Evolutionary conservation across 2,329 filamentous ascomycete species (phyloP), one percentile per base, ranked within the genome.

Genomic region (Fusarium buharicum): DNA sequence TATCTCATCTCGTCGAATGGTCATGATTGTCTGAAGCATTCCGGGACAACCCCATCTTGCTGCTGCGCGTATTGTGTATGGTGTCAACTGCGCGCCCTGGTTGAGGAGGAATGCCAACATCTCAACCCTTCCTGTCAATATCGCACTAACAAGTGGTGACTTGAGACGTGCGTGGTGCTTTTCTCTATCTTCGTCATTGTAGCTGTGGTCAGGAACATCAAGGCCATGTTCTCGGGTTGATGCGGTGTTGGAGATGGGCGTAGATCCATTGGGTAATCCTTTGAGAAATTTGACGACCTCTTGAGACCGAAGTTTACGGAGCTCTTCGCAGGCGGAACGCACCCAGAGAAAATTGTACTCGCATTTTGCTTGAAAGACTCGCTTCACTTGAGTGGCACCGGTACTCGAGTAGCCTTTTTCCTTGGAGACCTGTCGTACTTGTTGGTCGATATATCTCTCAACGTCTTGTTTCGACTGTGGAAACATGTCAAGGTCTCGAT

Each of bases 331-430:
- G 12, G 64, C 68, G 20, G 65, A 59, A 24, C 64, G 64, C 18
- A 70, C 50, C 67, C 66, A 71, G 12, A 71, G 54, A 18, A 71
- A 71, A 12, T 55, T 71, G 9, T 62, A 59, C 40, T 64, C 62
- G 6, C 63, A 62, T 34, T 66, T 72, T 13, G 58, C 40, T 36
- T 50, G 40, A 7, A 72, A 66, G 6, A 64, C 57, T 9, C 59
- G 34, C 6, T 40, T 53, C 12, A 70, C 44, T 28, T 68, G 48
- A 1, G 44, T 31, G 22, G 55, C 55, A n/a, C 58, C 40, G 36
- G 56, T 64, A 13, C 44, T 31, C 24, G 62, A 60, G 38, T 65
- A 70, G 6, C 50, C 39, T 38, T 59, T 68, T 45, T 46, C 63
- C 16, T 50, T 52, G 4, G 47, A 45, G 14, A 69, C 47, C 16